Base-by-base conservation (phyloP, 2,329 filamentous ascomycete species). In the Coniochaeta ligniaria region DNA sequence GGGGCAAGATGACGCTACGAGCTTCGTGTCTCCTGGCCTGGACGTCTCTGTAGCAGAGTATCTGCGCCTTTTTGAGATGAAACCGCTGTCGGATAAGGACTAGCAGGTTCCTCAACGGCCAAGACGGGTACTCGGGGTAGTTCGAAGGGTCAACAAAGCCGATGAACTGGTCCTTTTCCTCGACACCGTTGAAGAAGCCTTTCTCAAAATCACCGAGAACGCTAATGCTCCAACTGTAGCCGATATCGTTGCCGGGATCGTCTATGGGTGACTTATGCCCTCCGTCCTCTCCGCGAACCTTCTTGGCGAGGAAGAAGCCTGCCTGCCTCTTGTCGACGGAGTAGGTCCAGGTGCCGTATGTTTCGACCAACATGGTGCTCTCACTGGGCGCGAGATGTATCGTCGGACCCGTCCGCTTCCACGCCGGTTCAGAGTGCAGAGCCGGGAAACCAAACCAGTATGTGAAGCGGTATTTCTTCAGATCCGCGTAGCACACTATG, bases 391-490 rank as follows among this genome's bases (percentile, higher is more conserved):
- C 84, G 56, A 98, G 75, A 56, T 73, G 80, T 59, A 78, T 75
- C 56, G 84, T 77, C 9, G 78, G 78, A 2, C 79, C 82, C 1
- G 80, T 74, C 58, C 87, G 79, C 67, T 84, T 88, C 95, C 95
- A 99, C 31, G 83, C 80, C 1, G 92, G 91, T 60, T 94, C 88
- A 4, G 94, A 96, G 72, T 96, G 93, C 52, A 99, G 81, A 17
- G 94, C 92, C 1, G 95, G 95, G 70, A 96, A 99, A 6, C 90
- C 94, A 74, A 98, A 98, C 87, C 96, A 96, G 76, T 98, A 98
- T n/a, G 89, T 92, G 72, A 98, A 97, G 64, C 88, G 91, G 77
- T 98, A 98, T 71, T 96, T 97, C 74, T 99, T 99, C 36, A 99
- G 83, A 71, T 99, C 94, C 63, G 95, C 94, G 72, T 91, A 99